Conservation (phyloP, 352 stramenopile species). For the Thalassiosira ordinaria region DNA sequence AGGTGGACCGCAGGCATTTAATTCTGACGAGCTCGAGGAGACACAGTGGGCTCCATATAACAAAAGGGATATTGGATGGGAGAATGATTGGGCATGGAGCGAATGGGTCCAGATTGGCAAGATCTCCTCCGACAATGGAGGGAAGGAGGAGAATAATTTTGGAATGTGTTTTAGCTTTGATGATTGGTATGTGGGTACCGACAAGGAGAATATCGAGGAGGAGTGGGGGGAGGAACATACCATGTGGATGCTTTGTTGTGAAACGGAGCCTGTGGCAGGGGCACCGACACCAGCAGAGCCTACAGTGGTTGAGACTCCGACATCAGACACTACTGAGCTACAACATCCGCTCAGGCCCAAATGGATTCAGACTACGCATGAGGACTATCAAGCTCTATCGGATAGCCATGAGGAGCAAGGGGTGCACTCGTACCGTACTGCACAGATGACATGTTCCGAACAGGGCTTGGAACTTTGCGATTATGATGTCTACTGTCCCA, state of each 20-base stretch:
- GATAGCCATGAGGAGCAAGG: no score
- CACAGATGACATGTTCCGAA: background rate
- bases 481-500: background rate
- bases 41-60: background rate
- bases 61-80: background rate
- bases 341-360: no score
- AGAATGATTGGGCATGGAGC: background rate
- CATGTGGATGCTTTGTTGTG: background rate
- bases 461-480: background rate
- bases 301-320: no score
- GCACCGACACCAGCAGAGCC: no score
- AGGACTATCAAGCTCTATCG: no score
- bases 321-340: no score
- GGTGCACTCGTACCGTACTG: no score
- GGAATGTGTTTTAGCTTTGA: background rate
- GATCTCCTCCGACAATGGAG: background rate
- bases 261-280: no score
- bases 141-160: background rate
- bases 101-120: background rate
- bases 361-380: no score
- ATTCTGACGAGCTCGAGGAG: background rate
- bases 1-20: background rate
- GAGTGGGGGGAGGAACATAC: background rate
- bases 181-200: background rate
- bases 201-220: background rate